These are phyloP conservation scores for Aspergillus hancockii DNA, from an alignment of 495 filamentous ascomycete species.

Conservation along the genomic window DNA sequence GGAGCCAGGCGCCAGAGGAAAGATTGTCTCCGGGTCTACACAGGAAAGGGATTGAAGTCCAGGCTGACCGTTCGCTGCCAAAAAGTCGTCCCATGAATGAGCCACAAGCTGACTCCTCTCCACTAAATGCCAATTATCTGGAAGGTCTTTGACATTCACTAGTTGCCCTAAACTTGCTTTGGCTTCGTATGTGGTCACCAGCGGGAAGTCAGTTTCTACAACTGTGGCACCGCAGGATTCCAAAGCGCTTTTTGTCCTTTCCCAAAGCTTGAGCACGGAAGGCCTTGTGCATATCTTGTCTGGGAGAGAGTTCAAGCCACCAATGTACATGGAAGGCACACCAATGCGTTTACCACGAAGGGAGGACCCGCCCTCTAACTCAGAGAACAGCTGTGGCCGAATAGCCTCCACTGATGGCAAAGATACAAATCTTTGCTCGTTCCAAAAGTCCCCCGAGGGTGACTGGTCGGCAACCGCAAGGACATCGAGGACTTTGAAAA, in stretches of 20 bases:
- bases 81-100: conserved; percentile 39
- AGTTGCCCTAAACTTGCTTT: conserved; percentile 30
- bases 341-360: conserved; percentile 34
- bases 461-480: conserved; percentile 28
- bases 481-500: conserved; percentile 35
- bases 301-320: conserved; percentile 23
- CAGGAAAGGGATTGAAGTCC: conserved; percentile 25
- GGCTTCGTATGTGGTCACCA: conserved; percentile 33
- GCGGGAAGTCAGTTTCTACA: conserved; percentile 35
- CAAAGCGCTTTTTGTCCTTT: conserved; percentile 23
- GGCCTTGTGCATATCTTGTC: conserved; percentile 29
- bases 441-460: conserved; percentile 36
- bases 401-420: conserved; percentile 28
- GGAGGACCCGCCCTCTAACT: conserved; percentile 18
- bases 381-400: conserved; percentile 26
- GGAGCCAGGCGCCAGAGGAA: conserved; percentile 34
- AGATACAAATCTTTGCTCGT: conserved; percentile 30
- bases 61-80: conserved; percentile 28
- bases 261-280: conserved; percentile 36
- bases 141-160: conserved; percentile 33
- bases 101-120: conserved; percentile 37
- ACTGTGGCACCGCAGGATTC: conserved; percentile 35
- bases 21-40: conserved; percentile 35
- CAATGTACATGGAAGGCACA: conserved; percentile 39
- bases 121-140: conserved; percentile 32